Base-by-base conservation (phyloP, 2,329 filamentous ascomycete species). In the Penicillium hesseltinei region DNA sequence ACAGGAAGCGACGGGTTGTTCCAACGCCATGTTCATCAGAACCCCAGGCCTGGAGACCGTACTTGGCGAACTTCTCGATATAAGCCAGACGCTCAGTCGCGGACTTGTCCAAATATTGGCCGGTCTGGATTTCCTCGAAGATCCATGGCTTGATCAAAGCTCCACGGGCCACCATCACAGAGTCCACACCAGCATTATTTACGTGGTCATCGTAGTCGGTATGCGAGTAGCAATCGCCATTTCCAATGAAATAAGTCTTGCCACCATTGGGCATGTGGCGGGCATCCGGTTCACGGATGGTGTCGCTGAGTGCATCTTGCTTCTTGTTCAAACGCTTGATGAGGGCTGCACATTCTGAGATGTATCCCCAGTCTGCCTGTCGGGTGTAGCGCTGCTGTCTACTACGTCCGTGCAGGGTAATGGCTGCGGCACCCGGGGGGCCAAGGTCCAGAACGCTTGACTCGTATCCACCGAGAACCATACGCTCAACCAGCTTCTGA, bases 131-230 rank as follows among this genome's bases (percentile, higher is more conserved):
- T 76, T 99, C 94, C 75, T 99, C 94, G 71, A 97, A 99, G 61
- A 99, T 81, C 94, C 94, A 99, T 0, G 94, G 94, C 78, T 99
- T 99, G 77, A 97, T 91, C 57, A 99, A 83, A 10, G 94, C 94
- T 56, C 94, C 94, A 59, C 94, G 90, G n/a, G 88, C 94, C 60
- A 97, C 86, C 94, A 99, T 97, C 71, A 96, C 90, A n/a, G 87
- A 87, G 77, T 97, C 93, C 45, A 97, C 92, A 46, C 85, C 84
- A 36, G 90, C 84, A 58, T 93, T 84, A 47, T 88, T 82, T 39
- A 97, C 80, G 69, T 94, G 87, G 56, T 87, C 79, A 62, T 86
- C 86, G 78, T 97, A 97, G 72, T 97, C 92, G 33, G 87, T 78
- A 73, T 97, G 92, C 5, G 92, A 97, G 78, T 91, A 97, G 75